Base-by-base conservation (phyloP, 768 basidiomycete genomes). In the Daedaleopsis sinensis region DNA sequence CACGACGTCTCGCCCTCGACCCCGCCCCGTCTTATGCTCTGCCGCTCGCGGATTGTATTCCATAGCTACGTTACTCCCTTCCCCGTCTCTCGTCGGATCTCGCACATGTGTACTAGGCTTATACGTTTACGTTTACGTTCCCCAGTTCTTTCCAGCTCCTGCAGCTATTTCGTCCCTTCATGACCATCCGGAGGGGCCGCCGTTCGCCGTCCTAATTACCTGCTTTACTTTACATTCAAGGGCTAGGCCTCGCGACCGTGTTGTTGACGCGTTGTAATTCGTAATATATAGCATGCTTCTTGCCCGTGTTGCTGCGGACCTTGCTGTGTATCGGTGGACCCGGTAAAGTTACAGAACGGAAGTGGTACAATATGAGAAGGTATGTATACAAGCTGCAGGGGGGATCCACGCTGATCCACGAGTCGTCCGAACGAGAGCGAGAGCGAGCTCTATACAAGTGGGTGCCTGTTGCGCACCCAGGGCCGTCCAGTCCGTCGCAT, bases 381-480 rank as follows among this genome's bases (percentile, higher is more conserved):
- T 60, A 64, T 64, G 52, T 60, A 64, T 64, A 58, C 57, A 65
- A 58, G 43, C 59, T 39, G 59, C 56, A 35, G 15, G 21, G 38
- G n/a, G 19, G 18, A 35, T 13, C 46, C 37, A 16, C 48, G 24
- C n/a, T n/a, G n/a, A n/a, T n/a, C n/a, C n/a, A 49, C 44, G 43
- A 52, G n/a, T 55, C 32, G 15, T 36, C 38, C 54, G 36, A 27
- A 23, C 43, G 3, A 18, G 21, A 15, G 13, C 21, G 21, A 24
- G 23, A 7, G n/a, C n/a, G n/a, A n/a, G n/a, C n/a, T n/a, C 27
- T 32, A 32, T 32, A n/a, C n/a, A n/a, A n/a, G n/a, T 7, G 27
- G 27, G 27, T 32, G 27, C 27, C 27, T 24, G 7, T 21, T 49
- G 46, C 9, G 24, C 21, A 9, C 10, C 8, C 8, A 23, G 13